Base-by-base conservation (phyloP, 768 basidiomycete species). In the Exsudoporus frostii region DNA sequence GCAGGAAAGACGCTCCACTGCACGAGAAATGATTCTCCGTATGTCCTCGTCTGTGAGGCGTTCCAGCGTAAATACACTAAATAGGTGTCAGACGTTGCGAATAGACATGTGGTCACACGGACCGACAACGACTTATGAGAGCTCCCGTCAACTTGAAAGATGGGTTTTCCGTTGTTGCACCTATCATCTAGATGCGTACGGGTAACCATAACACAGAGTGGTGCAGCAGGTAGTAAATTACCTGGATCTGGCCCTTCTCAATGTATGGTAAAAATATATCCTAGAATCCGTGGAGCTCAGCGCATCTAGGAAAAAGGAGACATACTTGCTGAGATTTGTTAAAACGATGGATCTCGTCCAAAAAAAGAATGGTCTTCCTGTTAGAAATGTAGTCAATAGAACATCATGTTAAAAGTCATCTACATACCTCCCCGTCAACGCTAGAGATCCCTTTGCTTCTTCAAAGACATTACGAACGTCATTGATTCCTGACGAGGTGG, bases 101-200 rank as follows among this genome's bases (percentile, higher is more conserved):
- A 44, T n/a, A 24, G 37, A 47, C 10, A 38, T 33, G 38, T 41
- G 10, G 41, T 22, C 19, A 32, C 29, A 71, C 80, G 62, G 57
- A 86, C 88, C 88, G 79, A 69, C 89, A 91, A 40, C 89, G 82
- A 63, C 85, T 86, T 29, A 91, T 71, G 27, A 91, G 73, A 11
- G 89, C 84, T 30, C 82, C 77, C 17, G 84, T 88, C 30, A 91
- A 67, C 59, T 87, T 89, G 73, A 94, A 94, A 0, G 88, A 90
- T 1, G 91, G 91, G 56, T 94, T 94, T 68, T 94, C 92, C 1
- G 91, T 93, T 4, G 91, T 94, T 1, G 91, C 90, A 25, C 90
- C 90, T 60, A 92, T 80, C 27, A 91, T 72, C 81, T 86, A 14
- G 33, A 17, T 19, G 15, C 14, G 19, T 22, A 32, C 27, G 30